Base-by-base conservation (phyloP, 1,284 basidiomycete species). In the Boletellus deceptivus region DNA sequence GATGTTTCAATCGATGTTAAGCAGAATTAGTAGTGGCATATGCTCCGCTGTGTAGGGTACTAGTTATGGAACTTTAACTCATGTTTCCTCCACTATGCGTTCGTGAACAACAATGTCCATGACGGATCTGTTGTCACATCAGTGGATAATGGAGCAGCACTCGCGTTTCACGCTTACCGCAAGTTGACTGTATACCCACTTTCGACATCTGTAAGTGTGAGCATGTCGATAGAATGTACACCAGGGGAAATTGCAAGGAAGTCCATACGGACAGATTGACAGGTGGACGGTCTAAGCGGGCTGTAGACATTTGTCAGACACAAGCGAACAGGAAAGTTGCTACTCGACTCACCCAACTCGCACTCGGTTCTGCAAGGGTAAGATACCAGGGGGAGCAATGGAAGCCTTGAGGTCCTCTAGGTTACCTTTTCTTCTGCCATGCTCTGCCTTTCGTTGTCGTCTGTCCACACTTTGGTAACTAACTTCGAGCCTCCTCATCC, bases 231-330 rank as follows among this genome's bases (percentile, higher is more conserved):
- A 4, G 82, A 75, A 62, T 93, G 90, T 4, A 93, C 83, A 3
- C 92, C 92, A 16, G 89, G 83, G 6, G 81, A 76, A 38, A 95
- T 70, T 1, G 92, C 90, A 46, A 94, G 68, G 63, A 94, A 93
- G 48, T 87, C 79, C 80, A 94, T 89, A 33, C 90, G 76, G n/a
- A 93, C 86, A 18, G 87, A 88, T 61, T 94, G 89, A 62, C 89
- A 91, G 2, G 90, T 84, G 9, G 83, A 84, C 3, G 91, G 89
- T 14, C 83, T 74, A 14, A 95, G 74, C 1, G 92, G 91, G 9
- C 91, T 91, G 55, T 25, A 29, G 41, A 39, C 31, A 43, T 38
- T 48, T 38, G 10, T 67, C 35, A 55, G 52, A 46, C 33, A 46
- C 20, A 17, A 18, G 59, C 34, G 34, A 33, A 50, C 16, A 22